Percentiles rank a stretch among this genome's conserved stretches.
Conservation (phyloP, 2,329 filamentous ascomycete genomes). For the Xylaria sp. region DNA sequence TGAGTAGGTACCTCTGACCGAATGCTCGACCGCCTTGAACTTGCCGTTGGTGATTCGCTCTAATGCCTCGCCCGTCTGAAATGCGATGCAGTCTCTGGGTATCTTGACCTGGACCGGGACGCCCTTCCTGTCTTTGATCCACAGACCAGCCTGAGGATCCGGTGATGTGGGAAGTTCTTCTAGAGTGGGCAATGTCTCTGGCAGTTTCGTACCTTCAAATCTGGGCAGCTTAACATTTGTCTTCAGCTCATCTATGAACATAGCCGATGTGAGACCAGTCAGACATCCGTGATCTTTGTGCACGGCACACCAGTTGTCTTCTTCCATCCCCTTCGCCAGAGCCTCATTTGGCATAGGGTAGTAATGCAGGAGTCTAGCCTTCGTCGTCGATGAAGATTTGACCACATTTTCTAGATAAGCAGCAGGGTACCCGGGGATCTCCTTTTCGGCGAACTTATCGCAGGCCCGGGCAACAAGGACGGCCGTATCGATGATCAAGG, state of each 20-base stretch:
- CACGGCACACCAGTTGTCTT: conserved; percentile 95
- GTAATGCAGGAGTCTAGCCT: conserved; percentile 92
- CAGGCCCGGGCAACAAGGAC: conserved; percentile 90
- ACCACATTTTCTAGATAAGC: conserved; percentile 91
- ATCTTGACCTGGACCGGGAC: conserved; percentile 91
- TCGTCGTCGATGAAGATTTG: conserved; percentile 84
- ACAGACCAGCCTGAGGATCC: conserved; percentile 87
- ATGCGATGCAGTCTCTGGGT: conserved; percentile 89
- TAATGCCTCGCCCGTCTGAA: conserved; percentile 93
- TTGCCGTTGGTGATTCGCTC: conserved; percentile 90
- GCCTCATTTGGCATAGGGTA: conserved; percentile 70
- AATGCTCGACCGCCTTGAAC: conserved; percentile 96
- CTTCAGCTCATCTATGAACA: conserved; percentile 86
- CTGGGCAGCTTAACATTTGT: conserved; percentile 50
- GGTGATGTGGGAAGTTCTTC: conserved; percentile 79
- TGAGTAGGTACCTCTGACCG: conserved; percentile 80
- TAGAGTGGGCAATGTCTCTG: conserved; percentile 60
- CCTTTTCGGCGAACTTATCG: conserved; percentile 82
- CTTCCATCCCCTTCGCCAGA: conserved; percentile 54
- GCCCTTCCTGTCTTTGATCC: conserved; percentile 87
- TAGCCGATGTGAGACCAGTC: conserved; percentile 91
- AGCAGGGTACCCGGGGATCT: conserved; percentile 78
- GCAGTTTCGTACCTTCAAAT: conserved; percentile 49
- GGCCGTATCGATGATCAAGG: conserved; percentile 87
- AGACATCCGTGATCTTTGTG: conserved; percentile 93